Percentiles rank a stretch among this genome's conserved stretches.
Evolutionary conservation across 1,284 basidiomycete genomes (phyloP).

Genomic region (Cutaneotrichosporon dermatis): DNA sequence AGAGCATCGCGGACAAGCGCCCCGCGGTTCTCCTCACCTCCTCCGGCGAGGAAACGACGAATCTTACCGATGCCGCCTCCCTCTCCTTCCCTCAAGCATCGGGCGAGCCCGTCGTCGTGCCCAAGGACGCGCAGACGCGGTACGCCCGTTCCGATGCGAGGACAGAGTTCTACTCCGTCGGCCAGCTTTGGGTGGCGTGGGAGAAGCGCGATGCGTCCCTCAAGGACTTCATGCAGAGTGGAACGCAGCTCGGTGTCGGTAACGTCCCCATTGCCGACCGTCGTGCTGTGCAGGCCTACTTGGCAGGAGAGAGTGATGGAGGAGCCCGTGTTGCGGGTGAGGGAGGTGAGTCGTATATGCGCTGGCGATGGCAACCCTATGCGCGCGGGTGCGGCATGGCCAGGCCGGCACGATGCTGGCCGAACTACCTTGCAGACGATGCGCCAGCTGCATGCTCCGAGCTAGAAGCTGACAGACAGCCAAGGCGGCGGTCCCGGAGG

Average conservation of each 20-base stretch:
- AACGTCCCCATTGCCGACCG: conserved; percentile 83
- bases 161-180: conserved; percentile 69
- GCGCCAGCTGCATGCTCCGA: too few species aligned
- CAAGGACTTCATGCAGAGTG: conserved; percentile 81
- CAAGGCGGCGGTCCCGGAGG: conserved; percentile 27
- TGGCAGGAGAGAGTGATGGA: conserved; percentile 60
- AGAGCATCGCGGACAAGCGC: conserved; percentile 25
- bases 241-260: conserved; percentile 64
- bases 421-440: too few species aligned
- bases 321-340: conserved; percentile 55
- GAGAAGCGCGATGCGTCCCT: conserved; percentile 63
- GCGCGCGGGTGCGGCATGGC: too few species aligned
- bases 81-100: conserved; percentile 57
- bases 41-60: conserved; percentile 50
- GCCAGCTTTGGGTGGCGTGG: conserved; percentile 77
- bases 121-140: conserved; percentile 69
- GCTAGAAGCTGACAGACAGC: conserved; percentile 13
- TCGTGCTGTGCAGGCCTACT: conserved; percentile 74
- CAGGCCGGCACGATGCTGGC: too few species aligned
- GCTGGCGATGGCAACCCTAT: too few species aligned
- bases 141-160: conserved; percentile 55
- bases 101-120: conserved; percentile 50
- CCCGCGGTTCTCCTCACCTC: conserved; percentile 46
- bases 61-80: conserved; percentile 60
- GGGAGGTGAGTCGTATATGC: conserved; percentile 49